Percentiles rank a stretch among this genome's conserved stretches.
Conservation (phyloP, 208 protist genomes). For the Crithidia thermophila region DNA sequence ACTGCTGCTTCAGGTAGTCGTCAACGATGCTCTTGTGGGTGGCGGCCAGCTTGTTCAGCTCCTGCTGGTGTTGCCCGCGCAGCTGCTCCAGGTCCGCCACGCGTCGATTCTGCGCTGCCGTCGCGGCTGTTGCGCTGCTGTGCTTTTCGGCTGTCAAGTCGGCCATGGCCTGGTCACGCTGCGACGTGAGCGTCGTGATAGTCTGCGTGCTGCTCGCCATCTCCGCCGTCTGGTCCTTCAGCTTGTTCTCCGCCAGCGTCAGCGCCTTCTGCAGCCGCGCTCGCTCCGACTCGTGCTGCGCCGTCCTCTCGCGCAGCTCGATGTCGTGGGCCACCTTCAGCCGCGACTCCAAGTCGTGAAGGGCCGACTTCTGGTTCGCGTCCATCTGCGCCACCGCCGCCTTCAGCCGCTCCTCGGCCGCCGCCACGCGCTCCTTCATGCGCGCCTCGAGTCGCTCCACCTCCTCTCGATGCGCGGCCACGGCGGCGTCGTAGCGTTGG, state of each 20-base stretch:
- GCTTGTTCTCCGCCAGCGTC: slow-evolving; percentile 5
- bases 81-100: slow-evolving; percentile 33
- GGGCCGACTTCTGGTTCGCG: slow-evolving; percentile 7
- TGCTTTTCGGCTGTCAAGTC: slow-evolving; percentile 36
- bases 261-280: slow-evolving; percentile 11
- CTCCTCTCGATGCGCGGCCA: slow-evolving; percentile 24
- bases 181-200: slow-evolving; percentile 17
- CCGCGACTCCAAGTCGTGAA: slow-evolving; percentile 21
- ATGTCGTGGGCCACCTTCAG: slow-evolving; percentile 29
- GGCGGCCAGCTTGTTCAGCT: slow-evolving; percentile 34
- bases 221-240: slow-evolving; percentile 14
- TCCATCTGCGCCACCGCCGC: slow-evolving; percentile 26
- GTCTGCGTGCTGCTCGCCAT: slow-evolving; percentile 19
- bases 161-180: slow-evolving; percentile 27
- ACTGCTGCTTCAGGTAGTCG: slow-evolving; percentile 48
- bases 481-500: slow-evolving; percentile 28
- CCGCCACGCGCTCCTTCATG: slow-evolving; percentile 10
- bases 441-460: slow-evolving; percentile 22
- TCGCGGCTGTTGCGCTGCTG: slow-evolving; percentile 19
- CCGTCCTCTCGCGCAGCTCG: slow-evolving; percentile 18
- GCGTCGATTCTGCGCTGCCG: slow-evolving; percentile 27
- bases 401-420: slow-evolving; percentile 13
- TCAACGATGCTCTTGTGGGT: slow-evolving; percentile 60
- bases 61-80: slow-evolving; percentile 28
- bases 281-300: slow-evolving; percentile 23